These are phyloP conservation scores for Mortierella sp. DNA, from an alignment of 371 early-diverging fungal species.

Conservation along the genomic window DNA sequence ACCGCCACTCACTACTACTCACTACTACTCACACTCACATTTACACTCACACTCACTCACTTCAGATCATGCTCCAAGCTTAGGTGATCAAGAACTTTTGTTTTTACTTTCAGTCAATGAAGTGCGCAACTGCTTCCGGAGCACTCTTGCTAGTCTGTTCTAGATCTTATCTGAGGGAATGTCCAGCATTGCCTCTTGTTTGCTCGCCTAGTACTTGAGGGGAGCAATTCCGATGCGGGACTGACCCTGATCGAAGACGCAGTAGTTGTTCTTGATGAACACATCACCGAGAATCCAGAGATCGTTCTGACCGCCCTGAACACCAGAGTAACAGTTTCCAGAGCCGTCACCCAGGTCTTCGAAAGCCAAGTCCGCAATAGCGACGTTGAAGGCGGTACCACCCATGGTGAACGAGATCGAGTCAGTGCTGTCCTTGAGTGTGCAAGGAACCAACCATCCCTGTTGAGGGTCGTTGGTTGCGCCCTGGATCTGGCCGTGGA, in stretches of 20 bases:
- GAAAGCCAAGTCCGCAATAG: constrained; percentile 36
- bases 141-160: no score
- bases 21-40: no score
- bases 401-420: constrained; percentile 36
- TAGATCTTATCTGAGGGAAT: no score
- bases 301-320: constrained; percentile 36
- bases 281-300: constrained; percentile 60
- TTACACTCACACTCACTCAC: no score
- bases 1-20: no score
- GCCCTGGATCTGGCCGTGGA: constrained; percentile 31
- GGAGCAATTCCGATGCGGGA: constrained; percentile 40
- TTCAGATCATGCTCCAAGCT: no score
- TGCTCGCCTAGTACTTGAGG: no score
- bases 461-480: constrained; percentile 24
- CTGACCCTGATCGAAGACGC: constrained; percentile 54
- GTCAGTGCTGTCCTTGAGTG: constrained; percentile 16
- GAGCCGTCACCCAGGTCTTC: constrained; percentile 29
- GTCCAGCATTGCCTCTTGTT: no score
- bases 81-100: no score
- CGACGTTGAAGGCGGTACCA: constrained; percentile 27
- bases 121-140: no score
- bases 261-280: constrained; percentile 62
- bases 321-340: constrained; percentile 37
- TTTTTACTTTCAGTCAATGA: no score
- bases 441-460: constrained; percentile 42